phyloP scores from a whole-genome alignment of 768 basidiomycete species.

The Russula earlei region DNA sequence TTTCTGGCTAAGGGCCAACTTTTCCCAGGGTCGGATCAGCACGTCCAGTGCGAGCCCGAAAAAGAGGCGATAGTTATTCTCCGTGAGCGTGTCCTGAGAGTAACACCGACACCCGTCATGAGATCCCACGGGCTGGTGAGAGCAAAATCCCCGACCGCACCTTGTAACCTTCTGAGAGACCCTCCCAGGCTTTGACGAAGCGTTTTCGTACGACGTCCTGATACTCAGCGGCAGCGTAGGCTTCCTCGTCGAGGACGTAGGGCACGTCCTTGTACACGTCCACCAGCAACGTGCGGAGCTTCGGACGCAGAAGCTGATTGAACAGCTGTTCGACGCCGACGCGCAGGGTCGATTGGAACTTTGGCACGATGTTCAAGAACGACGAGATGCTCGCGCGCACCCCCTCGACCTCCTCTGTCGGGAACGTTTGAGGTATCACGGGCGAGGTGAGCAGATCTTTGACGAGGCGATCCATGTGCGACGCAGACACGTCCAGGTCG shows the following conservation, averaged over 20 bases:
- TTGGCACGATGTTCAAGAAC: conserved; percentile 46
- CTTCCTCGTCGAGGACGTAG: conserved; percentile 85
- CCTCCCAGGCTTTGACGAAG: conserved; percentile 85
- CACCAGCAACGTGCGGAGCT: conserved; percentile 68
- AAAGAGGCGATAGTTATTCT: conserved; percentile 77
- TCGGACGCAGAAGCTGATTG: conserved; percentile 87
- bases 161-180: conserved; percentile 78
- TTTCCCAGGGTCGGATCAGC: conserved; percentile 94
- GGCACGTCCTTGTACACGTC: conserved; percentile 88
- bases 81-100: conserved; percentile 76
- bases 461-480: conserved; percentile 77
- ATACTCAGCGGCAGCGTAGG: conserved; percentile 74
- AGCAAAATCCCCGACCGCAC: conserved; percentile 30
- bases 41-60: conserved; percentile 81
- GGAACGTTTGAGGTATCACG: conserved; percentile 57
- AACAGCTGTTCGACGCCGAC: conserved; percentile 93
- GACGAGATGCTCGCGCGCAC: conserved; percentile 41
- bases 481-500: conserved; percentile 87
- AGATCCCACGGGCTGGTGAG: not conserved
- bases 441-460: conserved; percentile 51
- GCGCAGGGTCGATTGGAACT: conserved; percentile 64
- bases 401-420: conserved; percentile 41
- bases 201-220: conserved; percentile 82
- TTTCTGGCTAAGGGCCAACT: conserved; percentile 64
- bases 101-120: not conserved